phyloP scores from a whole-genome alignment of 805 yeast genomes.

The Trichomonascus vanleenenianus region DNA sequence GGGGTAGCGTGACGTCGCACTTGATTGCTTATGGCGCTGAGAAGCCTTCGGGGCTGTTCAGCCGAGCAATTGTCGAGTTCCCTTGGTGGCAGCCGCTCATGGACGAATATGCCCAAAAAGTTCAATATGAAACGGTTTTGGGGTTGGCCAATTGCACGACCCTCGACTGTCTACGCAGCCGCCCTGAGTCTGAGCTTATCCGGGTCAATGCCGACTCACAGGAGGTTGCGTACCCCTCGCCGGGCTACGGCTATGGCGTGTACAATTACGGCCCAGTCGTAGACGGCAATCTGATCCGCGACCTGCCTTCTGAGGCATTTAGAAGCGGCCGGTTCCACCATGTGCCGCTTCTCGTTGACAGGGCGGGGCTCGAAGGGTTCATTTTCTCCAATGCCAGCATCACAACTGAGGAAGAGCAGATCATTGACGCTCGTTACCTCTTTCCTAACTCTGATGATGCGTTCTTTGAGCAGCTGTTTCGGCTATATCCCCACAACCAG shows the following conservation, averaged over 20 bases:
- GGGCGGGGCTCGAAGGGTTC: conserved; percentile 8
- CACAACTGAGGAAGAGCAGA: conserved; percentile 3
- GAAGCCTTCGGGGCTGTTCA: conserved; percentile 3
- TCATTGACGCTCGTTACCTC: conserved; percentile 1
- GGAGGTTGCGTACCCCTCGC: neutral
- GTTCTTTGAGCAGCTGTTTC: neutral
- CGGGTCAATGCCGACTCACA: conserved; percentile 1
- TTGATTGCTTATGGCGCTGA: conserved; percentile 13
- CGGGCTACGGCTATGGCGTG: conserved; percentile 12
- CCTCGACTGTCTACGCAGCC: conserved; percentile 9
- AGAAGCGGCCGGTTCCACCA: conserved; percentile 7
- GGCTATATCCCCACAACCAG: conserved; percentile 1
- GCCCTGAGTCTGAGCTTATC: conserved; percentile 5
- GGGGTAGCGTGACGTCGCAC: conserved; percentile 11
- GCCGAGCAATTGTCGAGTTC: conserved; percentile 9
- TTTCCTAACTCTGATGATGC: conserved; percentile 1
- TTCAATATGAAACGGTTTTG: conserved; percentile 6
- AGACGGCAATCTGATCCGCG: conserved; percentile 11
- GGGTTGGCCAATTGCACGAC: conserved; percentile 7
- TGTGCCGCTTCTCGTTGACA: conserved; percentile 11
- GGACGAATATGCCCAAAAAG: conserved; percentile 8
- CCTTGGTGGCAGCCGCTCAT: conserved; percentile 14
- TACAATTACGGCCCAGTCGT: conserved; percentile 12
- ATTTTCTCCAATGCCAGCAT: conserved; percentile 6
- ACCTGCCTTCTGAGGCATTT: conserved; percentile 6